phyloP scores from a whole-genome alignment of 106 monocot genomes.

The Dendrobium nobile region DNA sequence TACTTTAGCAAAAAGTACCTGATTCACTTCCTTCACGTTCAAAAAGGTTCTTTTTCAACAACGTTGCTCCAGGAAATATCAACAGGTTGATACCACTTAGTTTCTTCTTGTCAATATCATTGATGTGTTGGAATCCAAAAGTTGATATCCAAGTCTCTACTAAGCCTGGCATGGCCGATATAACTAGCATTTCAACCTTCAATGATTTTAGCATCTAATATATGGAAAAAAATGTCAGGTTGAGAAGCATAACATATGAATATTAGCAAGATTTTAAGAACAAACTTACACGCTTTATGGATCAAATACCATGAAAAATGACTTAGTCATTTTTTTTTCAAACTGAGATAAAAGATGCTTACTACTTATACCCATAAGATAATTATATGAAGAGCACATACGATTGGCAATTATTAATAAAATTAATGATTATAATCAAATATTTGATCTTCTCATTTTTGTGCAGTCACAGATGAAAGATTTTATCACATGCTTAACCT shows the following conservation, averaged over 20 bases:
- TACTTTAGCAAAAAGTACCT: conserved; percentile 12
- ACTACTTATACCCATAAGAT: too few relatives aligned
- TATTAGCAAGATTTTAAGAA: neutral
- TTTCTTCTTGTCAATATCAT: conserved; percentile 38
- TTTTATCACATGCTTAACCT: too few relatives aligned
- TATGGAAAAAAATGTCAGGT: neutral
- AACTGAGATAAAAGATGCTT: too few relatives aligned
- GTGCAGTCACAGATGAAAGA: too few relatives aligned
- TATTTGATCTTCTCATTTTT: too few relatives aligned
- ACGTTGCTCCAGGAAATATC: conserved; percentile 49
- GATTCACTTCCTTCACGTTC: conserved; percentile 8
- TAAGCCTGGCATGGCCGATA: conserved; percentile 62
- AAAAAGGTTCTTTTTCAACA: conserved; percentile 56
- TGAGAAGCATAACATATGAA: neutral
- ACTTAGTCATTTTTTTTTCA: too few relatives aligned
- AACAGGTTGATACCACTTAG: conserved; percentile 43
- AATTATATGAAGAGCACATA: too few relatives aligned
- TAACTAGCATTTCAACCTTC: conserved; percentile 55
- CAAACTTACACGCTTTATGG: neutral
- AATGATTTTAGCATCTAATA: conserved; percentile 54
- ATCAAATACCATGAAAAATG: neutral
- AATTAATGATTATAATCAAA: too few relatives aligned
- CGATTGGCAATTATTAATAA: too few relatives aligned
- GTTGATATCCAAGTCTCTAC: conserved; percentile 63
- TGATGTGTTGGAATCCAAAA: conserved; percentile 57